These are phyloP conservation scores for Juglanconis sp. DNA, from an alignment of 2,329 filamentous ascomycete genomes.

Conservation along the genomic window DNA sequence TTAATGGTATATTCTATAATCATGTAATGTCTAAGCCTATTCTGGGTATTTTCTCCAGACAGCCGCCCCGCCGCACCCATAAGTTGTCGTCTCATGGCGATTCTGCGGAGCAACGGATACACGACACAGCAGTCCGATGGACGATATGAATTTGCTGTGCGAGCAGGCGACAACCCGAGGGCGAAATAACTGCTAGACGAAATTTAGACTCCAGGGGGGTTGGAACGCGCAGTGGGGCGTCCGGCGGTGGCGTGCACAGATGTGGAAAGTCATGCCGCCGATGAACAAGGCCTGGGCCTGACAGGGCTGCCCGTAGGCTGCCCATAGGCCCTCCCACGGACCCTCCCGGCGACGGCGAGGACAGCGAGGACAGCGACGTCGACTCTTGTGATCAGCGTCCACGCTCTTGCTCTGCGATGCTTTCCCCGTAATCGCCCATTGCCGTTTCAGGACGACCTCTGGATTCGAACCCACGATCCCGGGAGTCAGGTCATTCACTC, in stretches of 20 bases:
- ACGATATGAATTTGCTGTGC: conserved; percentile 11
- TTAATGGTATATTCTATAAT: not conserved
- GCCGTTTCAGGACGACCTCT: too few relatives aligned
- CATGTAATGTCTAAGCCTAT: too few relatives aligned
- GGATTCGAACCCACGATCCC: too few relatives aligned
- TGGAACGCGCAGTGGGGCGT: not conserved
- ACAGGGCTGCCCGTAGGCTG: not conserved
- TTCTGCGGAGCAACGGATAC: conserved; percentile 38
- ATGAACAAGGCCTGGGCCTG: not conserved
- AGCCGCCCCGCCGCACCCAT: too few relatives aligned
- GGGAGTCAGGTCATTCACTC: too few relatives aligned
- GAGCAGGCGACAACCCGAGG: not conserved
- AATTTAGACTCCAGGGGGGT: not conserved
- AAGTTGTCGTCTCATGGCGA: conserved; percentile 20
- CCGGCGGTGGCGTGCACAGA: not conserved
- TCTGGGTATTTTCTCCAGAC: too few relatives aligned
- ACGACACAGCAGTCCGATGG: conserved; percentile 22
- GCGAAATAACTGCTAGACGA: not conserved
- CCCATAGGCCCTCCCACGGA: not conserved
- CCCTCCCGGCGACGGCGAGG: too few relatives aligned
- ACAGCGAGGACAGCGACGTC: too few relatives aligned
- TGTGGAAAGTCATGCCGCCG: not conserved
- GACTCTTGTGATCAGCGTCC: not conserved
- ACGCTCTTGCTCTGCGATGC: not conserved
- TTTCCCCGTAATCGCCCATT: not conserved